These are phyloP conservation scores for Pseudopyricularia cyperi DNA, from an alignment of 2,329 filamentous ascomycete species.

Conservation along the genomic window DNA sequence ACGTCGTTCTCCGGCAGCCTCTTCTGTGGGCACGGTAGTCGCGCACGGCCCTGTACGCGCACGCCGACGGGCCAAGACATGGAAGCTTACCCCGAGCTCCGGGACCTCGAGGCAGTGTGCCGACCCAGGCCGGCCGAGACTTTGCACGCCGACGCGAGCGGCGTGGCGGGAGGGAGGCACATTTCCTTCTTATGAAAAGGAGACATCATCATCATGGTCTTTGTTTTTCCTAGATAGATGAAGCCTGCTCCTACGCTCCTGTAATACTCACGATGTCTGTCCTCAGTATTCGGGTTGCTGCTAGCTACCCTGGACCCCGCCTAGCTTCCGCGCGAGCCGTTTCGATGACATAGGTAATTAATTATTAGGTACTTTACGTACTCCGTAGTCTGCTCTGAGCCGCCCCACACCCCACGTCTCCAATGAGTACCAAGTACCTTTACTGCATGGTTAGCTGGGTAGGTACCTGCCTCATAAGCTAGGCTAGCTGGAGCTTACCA, in stretches of 20 bases:
- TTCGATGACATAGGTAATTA: too few relatives aligned
- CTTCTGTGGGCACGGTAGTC: constrained; percentile 21
- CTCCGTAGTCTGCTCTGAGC: too few relatives aligned
- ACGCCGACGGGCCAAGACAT: constrained; percentile 15
- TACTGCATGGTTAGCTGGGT: too few relatives aligned
- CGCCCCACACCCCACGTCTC: too few relatives aligned
- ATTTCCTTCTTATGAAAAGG: not conserved
- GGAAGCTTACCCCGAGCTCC: constrained; percentile 9
- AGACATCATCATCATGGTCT: not conserved
- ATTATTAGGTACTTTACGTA: too few relatives aligned
- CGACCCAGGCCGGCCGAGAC: constrained; percentile 13
- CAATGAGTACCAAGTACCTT: too few relatives aligned
- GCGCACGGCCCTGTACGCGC: constrained; percentile 13
- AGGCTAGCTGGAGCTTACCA: too few relatives aligned
- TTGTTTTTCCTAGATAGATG: not conserved
- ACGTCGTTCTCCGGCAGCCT: constrained; percentile 17
- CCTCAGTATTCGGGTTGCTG: too few relatives aligned
- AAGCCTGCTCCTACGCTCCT: too few relatives aligned
- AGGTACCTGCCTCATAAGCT: too few relatives aligned
- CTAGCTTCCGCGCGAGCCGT: too few relatives aligned
- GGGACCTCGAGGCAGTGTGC: constrained; percentile 14
- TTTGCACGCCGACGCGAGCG: constrained; percentile 14
- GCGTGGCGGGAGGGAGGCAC: constrained; percentile 11
- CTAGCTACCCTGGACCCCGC: not conserved
- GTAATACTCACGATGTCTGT: too few relatives aligned